phyloP scores from a whole-genome alignment of 768 basidiomycete species.

The Leccinellum albellum region DNA sequence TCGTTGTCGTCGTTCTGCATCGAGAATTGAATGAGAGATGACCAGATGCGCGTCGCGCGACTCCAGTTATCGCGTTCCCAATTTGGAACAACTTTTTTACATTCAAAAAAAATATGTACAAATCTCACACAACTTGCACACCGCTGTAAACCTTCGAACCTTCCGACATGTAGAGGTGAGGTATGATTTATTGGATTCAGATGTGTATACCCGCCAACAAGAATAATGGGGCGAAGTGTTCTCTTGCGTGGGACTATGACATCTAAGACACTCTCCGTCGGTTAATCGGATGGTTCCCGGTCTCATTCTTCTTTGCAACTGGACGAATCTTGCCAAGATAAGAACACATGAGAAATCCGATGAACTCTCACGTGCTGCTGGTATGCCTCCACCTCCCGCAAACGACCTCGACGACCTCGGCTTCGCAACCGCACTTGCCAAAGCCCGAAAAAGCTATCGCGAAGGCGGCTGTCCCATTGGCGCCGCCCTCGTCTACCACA shows the following conservation, averaged over 20 bases:
- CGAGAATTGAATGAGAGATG: too few species aligned
- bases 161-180: too few species aligned
- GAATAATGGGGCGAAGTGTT: background rate
- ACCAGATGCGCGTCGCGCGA: too few species aligned
- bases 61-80: too few species aligned
- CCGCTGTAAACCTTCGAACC: too few species aligned
- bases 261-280: background rate
- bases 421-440: constrained; percentile 31
- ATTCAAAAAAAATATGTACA: too few species aligned
- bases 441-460: constrained; percentile 44
- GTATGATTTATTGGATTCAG: background rate
- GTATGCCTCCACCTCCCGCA: background rate
- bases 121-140: too few species aligned
- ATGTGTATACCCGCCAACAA: background rate
- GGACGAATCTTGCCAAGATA: background rate
- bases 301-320: background rate
- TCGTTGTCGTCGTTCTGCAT: too few species aligned
- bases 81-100: too few species aligned
- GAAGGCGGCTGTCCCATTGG: constrained; percentile 65
- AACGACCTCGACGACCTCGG: constrained; percentile 28
- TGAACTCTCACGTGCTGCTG: background rate
- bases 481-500: constrained; percentile 40
- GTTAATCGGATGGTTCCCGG: background rate
- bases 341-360: background rate
- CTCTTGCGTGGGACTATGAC: background rate